A percentile compares a stretch with the other conserved stretches of the same genome.
These are phyloP conservation scores for Aspergillus quadrilineatus DNA, from an alignment of 2,329 filamentous ascomycete species.

Conservation along the genomic window DNA sequence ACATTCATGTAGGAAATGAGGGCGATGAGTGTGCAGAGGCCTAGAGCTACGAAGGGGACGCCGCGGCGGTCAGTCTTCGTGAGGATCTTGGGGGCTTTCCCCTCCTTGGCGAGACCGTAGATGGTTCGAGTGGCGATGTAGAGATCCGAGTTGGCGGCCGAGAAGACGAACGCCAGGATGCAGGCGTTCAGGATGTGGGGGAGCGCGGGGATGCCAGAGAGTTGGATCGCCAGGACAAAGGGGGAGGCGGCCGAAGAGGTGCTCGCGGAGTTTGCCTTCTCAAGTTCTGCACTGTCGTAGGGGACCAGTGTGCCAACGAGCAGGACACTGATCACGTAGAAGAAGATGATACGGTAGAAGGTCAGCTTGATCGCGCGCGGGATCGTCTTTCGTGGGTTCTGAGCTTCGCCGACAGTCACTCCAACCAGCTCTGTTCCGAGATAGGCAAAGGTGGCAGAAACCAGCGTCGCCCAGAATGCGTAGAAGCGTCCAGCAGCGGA, in stretches of 20 bases:
- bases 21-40: conserved; percentile 60
- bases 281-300: conserved; percentile 63
- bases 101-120: conserved; percentile 70
- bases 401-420: conserved; percentile 75
- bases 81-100: conserved; percentile 70
- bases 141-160: conserved; percentile 72
- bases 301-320: conserved; percentile 75
- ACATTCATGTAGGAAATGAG: conserved; percentile 70
- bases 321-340: conserved; percentile 73
- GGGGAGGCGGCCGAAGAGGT: conserved; percentile 64
- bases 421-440: conserved; percentile 74
- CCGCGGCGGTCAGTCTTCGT: conserved; percentile 68
- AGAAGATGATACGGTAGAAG: conserved; percentile 78
- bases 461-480: conserved; percentile 68
- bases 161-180: conserved; percentile 74
- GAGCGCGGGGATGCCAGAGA: conserved; percentile 62
- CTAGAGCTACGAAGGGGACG: conserved; percentile 67
- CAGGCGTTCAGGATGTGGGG: conserved; percentile 71
- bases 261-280: conserved; percentile 48
- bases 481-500: conserved; percentile 56
- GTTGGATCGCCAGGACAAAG: conserved; percentile 70
- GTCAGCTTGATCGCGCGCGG: conserved; percentile 76
- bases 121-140: conserved; percentile 74
- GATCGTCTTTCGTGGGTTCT: conserved; percentile 74
- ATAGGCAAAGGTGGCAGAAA: conserved; percentile 76